These are phyloP conservation scores for Mycena pura DNA, from an alignment of 768 basidiomycete genomes.

Conservation along the genomic window DNA sequence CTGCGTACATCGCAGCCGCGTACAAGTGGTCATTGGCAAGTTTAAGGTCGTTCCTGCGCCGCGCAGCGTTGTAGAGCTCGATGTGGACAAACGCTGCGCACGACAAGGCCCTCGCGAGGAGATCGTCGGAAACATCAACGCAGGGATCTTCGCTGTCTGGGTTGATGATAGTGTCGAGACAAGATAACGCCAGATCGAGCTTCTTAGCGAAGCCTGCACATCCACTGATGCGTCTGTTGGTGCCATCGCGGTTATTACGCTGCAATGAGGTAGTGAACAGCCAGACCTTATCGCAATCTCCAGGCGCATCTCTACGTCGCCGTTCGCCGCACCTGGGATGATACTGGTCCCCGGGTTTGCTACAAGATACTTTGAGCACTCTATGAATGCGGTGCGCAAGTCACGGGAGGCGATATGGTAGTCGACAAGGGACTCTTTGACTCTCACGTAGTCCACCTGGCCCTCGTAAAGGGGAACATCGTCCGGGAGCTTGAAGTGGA, in stretches of 20 bases:
- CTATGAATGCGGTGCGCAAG: slow-evolving; percentile 1
- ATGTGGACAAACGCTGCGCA: slow-evolving; percentile 6
- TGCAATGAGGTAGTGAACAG: neutral
- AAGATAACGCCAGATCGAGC: neutral
- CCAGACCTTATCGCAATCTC: slow-evolving; percentile 9
- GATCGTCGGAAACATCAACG: slow-evolving; percentile 8
- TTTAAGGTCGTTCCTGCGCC: neutral
- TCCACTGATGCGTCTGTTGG: slow-evolving; percentile 10
- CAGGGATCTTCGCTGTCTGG: slow-evolving; percentile 3
- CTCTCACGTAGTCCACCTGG: slow-evolving; percentile 2
- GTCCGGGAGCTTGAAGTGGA: slow-evolving; percentile 5
- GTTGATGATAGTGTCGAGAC: slow-evolving; percentile 12
- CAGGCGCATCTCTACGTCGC: slow-evolving; percentile 3
- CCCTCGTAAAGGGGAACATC: slow-evolving; percentile 4
- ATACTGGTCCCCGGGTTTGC: slow-evolving; percentile 7
- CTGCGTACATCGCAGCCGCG: slow-evolving; percentile 9
- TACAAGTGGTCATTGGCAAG: slow-evolving; percentile 12
- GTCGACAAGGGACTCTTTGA: slow-evolving; percentile 4
- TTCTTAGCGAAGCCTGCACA: slow-evolving; percentile 5
- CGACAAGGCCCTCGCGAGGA: slow-evolving; percentile 7
- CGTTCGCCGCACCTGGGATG: neutral
- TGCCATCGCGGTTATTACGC: neutral
- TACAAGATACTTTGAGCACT: slow-evolving; percentile 5
- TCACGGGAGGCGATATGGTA: slow-evolving; percentile 9
- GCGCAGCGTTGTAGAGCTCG: slow-evolving; percentile 6